A percentile compares a stretch with the other conserved stretches of the same genome.
Evolutionary conservation across 176 grass and related monocot genomes (phyloP).

Genomic region (Urochloa ruziziensis): DNA sequence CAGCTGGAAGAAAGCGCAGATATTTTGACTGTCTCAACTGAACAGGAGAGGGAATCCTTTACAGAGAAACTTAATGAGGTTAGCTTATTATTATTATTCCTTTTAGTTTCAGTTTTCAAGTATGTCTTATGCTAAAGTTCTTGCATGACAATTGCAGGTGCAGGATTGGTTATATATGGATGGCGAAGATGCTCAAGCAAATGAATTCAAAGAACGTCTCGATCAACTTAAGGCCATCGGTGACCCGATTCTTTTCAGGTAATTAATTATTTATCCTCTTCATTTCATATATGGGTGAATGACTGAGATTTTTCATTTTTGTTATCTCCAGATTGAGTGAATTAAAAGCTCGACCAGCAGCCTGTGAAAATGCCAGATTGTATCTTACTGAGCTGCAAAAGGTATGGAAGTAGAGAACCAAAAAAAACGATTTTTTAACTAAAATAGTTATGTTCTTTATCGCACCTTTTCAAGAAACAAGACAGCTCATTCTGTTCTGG

Average conservation of each 20-base stretch:
- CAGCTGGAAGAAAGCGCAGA: conserved; percentile 92
- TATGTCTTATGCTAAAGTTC: conserved; percentile 16
- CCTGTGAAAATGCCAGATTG: conserved; percentile 71
- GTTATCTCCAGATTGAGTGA: conserved; percentile 72
- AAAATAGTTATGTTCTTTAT: not conserved
- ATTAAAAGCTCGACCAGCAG: conserved; percentile 66
- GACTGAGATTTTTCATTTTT: conserved; percentile 15
- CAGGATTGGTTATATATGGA: conserved; percentile 99
- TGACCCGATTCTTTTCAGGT: conserved; percentile 96
- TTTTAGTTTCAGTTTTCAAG: conserved; percentile 5
- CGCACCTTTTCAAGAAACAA: not conserved
- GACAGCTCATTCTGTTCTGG: not conserved
- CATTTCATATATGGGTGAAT: not conserved
- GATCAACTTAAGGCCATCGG: conserved; percentile 88
- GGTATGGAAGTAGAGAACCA: not conserved
- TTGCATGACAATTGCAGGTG: conserved; percentile 53
- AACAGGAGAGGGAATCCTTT: conserved; percentile 84
- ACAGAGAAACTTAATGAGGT: conserved; percentile 84
- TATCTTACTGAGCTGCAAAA: conserved; percentile 84
- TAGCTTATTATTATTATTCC: conserved; percentile 8
- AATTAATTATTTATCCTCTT: conserved; percentile 16
- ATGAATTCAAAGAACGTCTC: conserved; percentile 83
- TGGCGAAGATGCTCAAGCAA: conserved; percentile 91
- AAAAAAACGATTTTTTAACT: not conserved
- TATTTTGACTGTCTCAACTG: conserved; percentile 76